Evolutionary conservation across 208 protist genomes (phyloP).

Genomic region (Acanthamoeba sp.): DNA sequence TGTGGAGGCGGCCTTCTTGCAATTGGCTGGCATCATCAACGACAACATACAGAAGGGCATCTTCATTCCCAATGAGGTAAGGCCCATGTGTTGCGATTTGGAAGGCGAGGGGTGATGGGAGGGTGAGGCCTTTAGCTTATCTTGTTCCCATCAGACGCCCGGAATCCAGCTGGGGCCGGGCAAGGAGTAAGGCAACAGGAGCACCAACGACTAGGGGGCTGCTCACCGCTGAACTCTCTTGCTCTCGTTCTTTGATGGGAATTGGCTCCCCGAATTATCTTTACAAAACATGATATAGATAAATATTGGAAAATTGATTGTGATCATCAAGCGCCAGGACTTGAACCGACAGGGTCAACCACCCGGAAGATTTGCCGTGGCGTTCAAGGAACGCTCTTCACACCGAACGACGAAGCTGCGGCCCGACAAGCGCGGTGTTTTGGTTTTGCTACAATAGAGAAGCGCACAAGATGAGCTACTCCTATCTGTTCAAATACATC

Average conservation of each 20-base stretch:
- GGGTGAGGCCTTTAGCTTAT: too few relatives aligned
- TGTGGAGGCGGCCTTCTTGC: conserved; percentile 96
- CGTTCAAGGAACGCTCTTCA: too few relatives aligned
- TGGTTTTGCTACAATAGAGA: too few relatives aligned
- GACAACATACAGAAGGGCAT: conserved; percentile 96
- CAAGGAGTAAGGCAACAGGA: not conserved
- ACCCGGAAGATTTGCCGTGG: too few relatives aligned
- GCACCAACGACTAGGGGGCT: not conserved
- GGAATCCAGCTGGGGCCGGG: not conserved
- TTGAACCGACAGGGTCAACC: too few relatives aligned
- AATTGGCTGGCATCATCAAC: conserved; percentile 96
- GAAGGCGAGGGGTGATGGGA: not conserved
- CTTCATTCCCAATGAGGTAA: conserved; percentile 12
- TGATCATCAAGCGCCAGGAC: too few relatives aligned
- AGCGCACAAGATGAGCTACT: conserved; percentile 83
- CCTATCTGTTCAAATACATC: conserved; percentile 99
- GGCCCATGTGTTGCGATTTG: not conserved
- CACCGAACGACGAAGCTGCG: too few relatives aligned
- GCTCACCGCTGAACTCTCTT: not conserved
- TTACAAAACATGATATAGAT: too few relatives aligned
- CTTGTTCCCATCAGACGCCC: not conserved
- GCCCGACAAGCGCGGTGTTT: too few relatives aligned
- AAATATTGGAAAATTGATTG: too few relatives aligned
- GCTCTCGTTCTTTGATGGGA: not conserved
- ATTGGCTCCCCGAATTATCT: too few relatives aligned